phyloP scores from a whole-genome alignment of 2,329 filamentous ascomycete genomes.

The Phoma sp. region DNA sequence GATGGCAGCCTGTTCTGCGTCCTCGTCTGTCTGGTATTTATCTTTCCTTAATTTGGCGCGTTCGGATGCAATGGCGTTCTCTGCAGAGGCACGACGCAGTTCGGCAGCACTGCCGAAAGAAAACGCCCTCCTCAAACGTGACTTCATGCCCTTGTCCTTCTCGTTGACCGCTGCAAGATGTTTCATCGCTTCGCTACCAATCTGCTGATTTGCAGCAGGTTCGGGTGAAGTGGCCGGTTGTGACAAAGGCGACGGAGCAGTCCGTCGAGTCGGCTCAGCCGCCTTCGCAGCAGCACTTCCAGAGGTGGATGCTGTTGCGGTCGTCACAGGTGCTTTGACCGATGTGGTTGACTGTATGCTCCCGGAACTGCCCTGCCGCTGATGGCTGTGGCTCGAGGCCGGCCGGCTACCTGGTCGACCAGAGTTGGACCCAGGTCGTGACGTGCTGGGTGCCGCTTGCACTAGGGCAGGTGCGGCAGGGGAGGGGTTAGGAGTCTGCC shows the following conservation, averaged over 20 bases:
- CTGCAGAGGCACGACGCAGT: slow-evolving; percentile 74
- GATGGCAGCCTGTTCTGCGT: slow-evolving; percentile 90
- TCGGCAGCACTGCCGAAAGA: slow-evolving; percentile 97
- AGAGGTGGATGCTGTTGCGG: slow-evolving; percentile 22
- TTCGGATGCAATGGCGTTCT: slow-evolving; percentile 60
- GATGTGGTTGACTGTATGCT: slow-evolving; percentile 45
- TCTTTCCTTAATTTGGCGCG: slow-evolving; percentile 62
- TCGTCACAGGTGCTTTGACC: slow-evolving; percentile 24
- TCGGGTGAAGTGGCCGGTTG: slow-evolving; percentile 50
- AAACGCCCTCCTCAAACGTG: slow-evolving; percentile 85
- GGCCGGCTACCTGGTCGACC: slow-evolving; percentile 39
- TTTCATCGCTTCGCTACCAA: slow-evolving; percentile 74
- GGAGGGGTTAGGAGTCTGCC: slow-evolving; percentile 21
- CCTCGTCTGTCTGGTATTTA: slow-evolving; percentile 65
- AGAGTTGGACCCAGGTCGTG: slow-evolving; percentile 38
- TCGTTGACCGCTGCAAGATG: slow-evolving; percentile 87
- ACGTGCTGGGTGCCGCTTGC: slow-evolving; percentile 24
- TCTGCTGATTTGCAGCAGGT: slow-evolving; percentile 26
- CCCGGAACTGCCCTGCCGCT: slow-evolving; percentile 47
- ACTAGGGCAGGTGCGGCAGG: slow-evolving; percentile 20
- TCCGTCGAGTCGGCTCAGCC: slow-evolving; percentile 51
- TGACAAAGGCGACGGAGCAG: slow-evolving; percentile 56
- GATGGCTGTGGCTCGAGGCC: slow-evolving; percentile 43
- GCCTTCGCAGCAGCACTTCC: slow-evolving; percentile 31
- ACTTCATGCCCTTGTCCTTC: slow-evolving; percentile 85